Evolutionary conservation across 345 rosid species (phyloP).

Genomic region (Salix brachista): DNA sequence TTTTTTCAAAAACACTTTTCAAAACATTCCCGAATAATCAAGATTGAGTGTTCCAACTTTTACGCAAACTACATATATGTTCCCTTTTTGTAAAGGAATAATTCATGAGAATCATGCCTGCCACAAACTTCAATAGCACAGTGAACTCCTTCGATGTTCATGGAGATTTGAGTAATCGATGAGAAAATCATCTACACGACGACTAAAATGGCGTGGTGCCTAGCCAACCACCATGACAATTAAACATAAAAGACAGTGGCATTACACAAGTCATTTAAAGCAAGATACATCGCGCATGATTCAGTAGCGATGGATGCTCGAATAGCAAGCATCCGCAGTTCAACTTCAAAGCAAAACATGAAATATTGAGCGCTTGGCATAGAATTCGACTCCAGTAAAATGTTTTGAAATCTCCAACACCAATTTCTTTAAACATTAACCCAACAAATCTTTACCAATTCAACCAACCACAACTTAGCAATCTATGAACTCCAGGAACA

Average conservation of each 20-base stretch:
- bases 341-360: not conserved
- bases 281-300: not conserved
- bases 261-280: not conserved
- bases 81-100: not conserved
- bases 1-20: too few relatives aligned
- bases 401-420: slow-evolving; percentile 9
- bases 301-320: not conserved
- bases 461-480: slow-evolving; percentile 19
- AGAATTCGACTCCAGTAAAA: not conserved
- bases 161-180: too few relatives aligned
- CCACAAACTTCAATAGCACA: not conserved
- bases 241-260: not conserved
- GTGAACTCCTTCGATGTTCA: not conserved
- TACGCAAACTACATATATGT: not conserved
- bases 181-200: too few relatives aligned
- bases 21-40: not conserved
- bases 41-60: not conserved
- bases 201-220: not conserved
- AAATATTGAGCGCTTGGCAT: not conserved
- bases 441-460: slow-evolving; percentile 17
- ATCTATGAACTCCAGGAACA: slow-evolving; percentile 17
- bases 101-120: not conserved
- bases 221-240: not conserved
- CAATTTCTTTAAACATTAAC: not conserved
- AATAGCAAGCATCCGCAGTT: not conserved